These are phyloP conservation scores for Luzula sylvatica DNA, from an alignment of 176 grass and related monocot genomes.

Conservation along the genomic window DNA sequence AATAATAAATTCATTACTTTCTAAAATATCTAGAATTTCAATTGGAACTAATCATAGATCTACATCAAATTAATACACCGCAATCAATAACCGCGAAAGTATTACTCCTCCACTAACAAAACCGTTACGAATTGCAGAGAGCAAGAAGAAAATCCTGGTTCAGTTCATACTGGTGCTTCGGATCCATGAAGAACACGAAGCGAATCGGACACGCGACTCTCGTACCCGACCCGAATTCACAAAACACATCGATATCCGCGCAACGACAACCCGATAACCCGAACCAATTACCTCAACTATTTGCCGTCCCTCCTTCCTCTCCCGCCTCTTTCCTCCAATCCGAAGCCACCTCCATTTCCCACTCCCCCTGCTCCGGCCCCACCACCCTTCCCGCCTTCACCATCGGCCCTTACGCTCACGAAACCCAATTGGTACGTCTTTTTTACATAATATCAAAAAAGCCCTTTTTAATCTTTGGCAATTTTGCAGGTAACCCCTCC, in stretches of 20 bases:
- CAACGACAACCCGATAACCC: conserved; percentile 35
- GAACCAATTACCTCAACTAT: conserved; percentile 47
- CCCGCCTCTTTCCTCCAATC: conserved; percentile 84
- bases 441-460: neutral
- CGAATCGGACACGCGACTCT: conserved; percentile 66
- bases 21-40: too few species aligned
- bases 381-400: conserved; percentile 61
- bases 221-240: conserved; percentile 36
- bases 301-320: conserved; percentile 84
- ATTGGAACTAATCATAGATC: too few species aligned
- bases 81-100: too few species aligned
- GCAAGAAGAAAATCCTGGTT: conserved; percentile 80
- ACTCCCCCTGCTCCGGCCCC: conserved; percentile 45
- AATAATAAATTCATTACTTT: too few species aligned
- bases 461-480: too few species aligned
- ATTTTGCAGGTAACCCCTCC: conserved; percentile 53
- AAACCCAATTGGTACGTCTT: conserved; percentile 60
- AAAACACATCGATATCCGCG: conserved; percentile 35
- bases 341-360: conserved; percentile 48
- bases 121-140: conserved; percentile 42
- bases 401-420: conserved; percentile 86
- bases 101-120: too few species aligned
- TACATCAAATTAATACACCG: too few species aligned
- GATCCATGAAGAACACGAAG: conserved; percentile 57
- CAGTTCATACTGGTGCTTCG: conserved; percentile 80